Percentiles rank a stretch among this genome's conserved stretches.
phyloP scores from a whole-genome alignment of 495 filamentous ascomycete species.

The Staphylotrichum tortipilum region DNA sequence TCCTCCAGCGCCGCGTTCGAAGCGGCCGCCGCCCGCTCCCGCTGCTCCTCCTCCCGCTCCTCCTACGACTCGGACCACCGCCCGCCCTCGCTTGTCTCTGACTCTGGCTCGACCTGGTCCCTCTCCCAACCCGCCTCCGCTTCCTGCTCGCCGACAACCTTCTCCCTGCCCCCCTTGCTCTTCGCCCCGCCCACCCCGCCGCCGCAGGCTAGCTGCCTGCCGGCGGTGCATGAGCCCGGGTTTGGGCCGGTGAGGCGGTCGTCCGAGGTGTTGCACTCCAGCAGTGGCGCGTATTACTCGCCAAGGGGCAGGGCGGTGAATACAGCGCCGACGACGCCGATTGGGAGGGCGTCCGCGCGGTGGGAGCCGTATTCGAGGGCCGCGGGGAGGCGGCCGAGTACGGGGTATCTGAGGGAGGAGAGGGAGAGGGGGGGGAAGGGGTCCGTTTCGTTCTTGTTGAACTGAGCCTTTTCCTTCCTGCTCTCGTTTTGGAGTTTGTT shows the following conservation, averaged over 20 bases:
- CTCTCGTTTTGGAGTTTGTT: neutral
- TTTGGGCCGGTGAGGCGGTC: neutral
- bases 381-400: neutral
- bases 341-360: neutral
- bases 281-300: constrained; percentile 1
- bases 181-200: neutral
- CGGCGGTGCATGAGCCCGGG: neutral
- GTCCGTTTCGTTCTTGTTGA: constrained; percentile 1
- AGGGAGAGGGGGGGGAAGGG: neutral
- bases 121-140: neutral
- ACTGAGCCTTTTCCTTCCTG: neutral
- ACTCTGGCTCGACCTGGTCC: constrained; percentile 17
- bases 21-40: constrained; percentile 3
- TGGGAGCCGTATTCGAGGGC: constrained; percentile 3
- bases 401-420: neutral
- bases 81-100: constrained; percentile 22
- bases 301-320: neutral
- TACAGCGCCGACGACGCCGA: neutral
- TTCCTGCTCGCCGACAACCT: neutral
- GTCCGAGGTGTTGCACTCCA: neutral
- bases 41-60: constrained; percentile 4
- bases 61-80: constrained; percentile 17
- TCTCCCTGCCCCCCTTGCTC: neutral
- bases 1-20: constrained; percentile 13
- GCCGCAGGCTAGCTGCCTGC: neutral